Percentiles rank a stretch among this genome's conserved stretches.
phyloP scores from a whole-genome alignment of 2,329 filamentous ascomycete genomes.

The Ophiosphaerella korrae region DNA sequence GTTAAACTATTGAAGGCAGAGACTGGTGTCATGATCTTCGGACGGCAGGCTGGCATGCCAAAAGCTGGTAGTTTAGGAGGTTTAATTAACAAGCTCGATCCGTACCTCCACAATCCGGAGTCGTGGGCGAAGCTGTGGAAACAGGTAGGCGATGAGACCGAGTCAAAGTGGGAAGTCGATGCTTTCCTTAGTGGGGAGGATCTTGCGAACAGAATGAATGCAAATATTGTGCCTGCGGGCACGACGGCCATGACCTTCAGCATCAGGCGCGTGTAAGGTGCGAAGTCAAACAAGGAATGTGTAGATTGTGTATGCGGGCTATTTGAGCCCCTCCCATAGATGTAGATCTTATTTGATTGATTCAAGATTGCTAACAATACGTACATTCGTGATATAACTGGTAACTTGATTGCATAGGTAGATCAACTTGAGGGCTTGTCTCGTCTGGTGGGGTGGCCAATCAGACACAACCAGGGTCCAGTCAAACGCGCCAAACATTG shows the following conservation, averaged over 20 bases:
- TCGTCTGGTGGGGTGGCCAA: conserved; percentile 18
- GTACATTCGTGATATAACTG: not conserved
- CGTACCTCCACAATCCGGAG: conserved; percentile 46
- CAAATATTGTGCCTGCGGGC: conserved; percentile 27
- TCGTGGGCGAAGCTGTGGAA: conserved; percentile 48
- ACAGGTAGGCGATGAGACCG: conserved; percentile 46
- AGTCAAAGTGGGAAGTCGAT: conserved; percentile 43
- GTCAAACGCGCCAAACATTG: conserved; percentile 39
- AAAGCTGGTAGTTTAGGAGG: conserved; percentile 33
- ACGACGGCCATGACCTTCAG: conserved; percentile 33
- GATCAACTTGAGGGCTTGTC: too few relatives aligned
- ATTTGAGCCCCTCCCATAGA: not conserved
- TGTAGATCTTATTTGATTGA: not conserved
- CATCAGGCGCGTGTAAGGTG: conserved; percentile 26
- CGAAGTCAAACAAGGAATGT: not conserved
- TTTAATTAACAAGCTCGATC: conserved; percentile 18
- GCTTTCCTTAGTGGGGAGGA: conserved; percentile 33
- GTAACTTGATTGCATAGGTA: not conserved
- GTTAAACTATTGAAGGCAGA: conserved; percentile 41
- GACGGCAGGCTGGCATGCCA: conserved; percentile 45
- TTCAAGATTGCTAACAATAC: not conserved
- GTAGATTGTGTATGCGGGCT: not conserved
- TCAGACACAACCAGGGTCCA: conserved; percentile 25
- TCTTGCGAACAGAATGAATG: conserved; percentile 22
- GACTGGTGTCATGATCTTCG: conserved; percentile 46